phyloP scores from a whole-genome alignment of 31 red algal genomes.

The Porphyra umbilicalis region DNA sequence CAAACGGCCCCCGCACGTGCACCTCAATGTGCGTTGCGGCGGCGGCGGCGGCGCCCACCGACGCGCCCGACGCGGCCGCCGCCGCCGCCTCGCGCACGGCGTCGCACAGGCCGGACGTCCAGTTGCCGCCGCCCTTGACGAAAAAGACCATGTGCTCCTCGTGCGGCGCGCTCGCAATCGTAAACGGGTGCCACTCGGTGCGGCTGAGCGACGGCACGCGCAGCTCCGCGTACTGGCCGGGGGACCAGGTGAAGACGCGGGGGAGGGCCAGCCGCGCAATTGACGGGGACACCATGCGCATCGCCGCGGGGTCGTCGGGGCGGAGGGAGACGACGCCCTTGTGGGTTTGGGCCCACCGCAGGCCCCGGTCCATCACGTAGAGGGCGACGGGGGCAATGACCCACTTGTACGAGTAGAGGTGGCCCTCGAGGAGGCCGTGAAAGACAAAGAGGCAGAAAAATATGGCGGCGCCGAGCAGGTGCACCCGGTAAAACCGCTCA shows the following conservation, averaged over 20 bases:
- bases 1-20: slow-evolving; percentile 21
- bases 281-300: slow-evolving; percentile 12
- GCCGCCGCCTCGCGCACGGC: slow-evolving; percentile 21
- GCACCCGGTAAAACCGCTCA: slow-evolving; percentile 25
- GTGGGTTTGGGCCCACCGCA: slow-evolving; percentile 26
- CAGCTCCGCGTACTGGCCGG: slow-evolving; percentile 84
- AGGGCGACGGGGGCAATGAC: slow-evolving; percentile 40
- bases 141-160: slow-evolving; percentile 54
- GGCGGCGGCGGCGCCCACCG: background rate
- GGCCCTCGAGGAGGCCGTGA: slow-evolving; percentile 35
- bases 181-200: slow-evolving; percentile 79
- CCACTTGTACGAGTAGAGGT: slow-evolving; percentile 75
- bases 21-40: background rate
- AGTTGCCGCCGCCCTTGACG: slow-evolving; percentile 84
- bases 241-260: slow-evolving; percentile 49
- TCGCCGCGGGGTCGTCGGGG: slow-evolving; percentile 22
- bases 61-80: background rate
- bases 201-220: slow-evolving; percentile 45
- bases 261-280: slow-evolving; percentile 16
- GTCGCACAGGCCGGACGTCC: slow-evolving; percentile 65
- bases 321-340: slow-evolving; percentile 12
- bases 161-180: slow-evolving; percentile 72
- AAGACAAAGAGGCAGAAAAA: slow-evolving; percentile 54
- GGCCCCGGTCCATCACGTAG: slow-evolving; percentile 42
- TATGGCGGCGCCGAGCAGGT: slow-evolving; percentile 35